These are phyloP conservation scores for Hyaloscypha finlandica DNA, from an alignment of 495 filamentous ascomycete species.

Conservation along the genomic window DNA sequence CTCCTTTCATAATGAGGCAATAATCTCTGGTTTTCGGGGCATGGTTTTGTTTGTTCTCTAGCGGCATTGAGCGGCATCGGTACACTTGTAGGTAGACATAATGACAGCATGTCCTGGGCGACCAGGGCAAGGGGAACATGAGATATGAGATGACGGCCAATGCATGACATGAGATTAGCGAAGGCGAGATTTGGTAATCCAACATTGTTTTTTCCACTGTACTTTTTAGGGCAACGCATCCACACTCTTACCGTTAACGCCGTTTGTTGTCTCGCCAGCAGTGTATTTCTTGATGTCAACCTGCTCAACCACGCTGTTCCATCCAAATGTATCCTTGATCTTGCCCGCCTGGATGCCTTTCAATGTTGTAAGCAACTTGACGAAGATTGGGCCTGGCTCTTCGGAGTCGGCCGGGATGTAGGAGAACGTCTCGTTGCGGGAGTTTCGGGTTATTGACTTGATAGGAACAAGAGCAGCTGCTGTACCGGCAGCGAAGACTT, in stretches of 20 bases:
- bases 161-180: neutral
- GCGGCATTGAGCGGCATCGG: neutral
- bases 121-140: neutral
- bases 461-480: constrained; percentile 92
- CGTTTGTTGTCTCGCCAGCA: constrained; percentile 18
- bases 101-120: neutral
- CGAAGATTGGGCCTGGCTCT: constrained; percentile 68
- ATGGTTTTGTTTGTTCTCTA: neutral
- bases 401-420: constrained; percentile 63
- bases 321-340: constrained; percentile 72
- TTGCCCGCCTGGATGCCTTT: constrained; percentile 85
- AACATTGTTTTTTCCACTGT: neutral
- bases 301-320: constrained; percentile 61
- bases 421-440: constrained; percentile 59
- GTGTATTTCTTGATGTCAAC: constrained; percentile 45
- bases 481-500: constrained; percentile 91
- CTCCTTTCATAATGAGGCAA: neutral
- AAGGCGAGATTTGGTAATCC: neutral
- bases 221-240: constrained; percentile 26
- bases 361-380: constrained; percentile 70
- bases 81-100: neutral
- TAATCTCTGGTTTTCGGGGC: neutral
- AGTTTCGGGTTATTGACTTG: constrained; percentile 75
- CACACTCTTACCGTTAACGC: constrained; percentile 25
- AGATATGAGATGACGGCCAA: neutral